Evolutionary conservation across 2,329 filamentous ascomycete genomes (phyloP), one percentile per base, ranked within the genome.

Genomic region (Diaporthe vexans): DNA sequence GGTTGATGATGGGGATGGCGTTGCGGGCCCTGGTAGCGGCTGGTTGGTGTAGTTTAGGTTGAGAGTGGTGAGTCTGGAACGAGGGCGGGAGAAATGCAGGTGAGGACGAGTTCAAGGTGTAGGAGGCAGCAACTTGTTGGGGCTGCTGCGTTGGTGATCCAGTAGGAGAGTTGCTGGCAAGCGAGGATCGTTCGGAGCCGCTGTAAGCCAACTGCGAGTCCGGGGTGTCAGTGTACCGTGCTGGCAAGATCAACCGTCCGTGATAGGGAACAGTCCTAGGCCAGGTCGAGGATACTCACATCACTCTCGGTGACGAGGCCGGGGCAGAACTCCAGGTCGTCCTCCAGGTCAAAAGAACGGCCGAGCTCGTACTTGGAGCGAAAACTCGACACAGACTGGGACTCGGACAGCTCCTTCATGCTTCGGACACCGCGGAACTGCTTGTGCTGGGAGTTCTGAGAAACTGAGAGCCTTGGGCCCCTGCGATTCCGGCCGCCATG

Each of bases 1-100:
- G 97, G 88, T 99, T 97, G 85, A 98, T 94, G 83, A 99, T 99
- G 75, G 96, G 96, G 78, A 98, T 98, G 81, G 97, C 95, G 84
- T 98, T 98, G 84, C 95, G 94, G 74, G 93, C 91, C 79, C 97
- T 94, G 77, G 95, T 94, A 76, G 95, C 94, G 76, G 95, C 90
- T 76, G 95, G 95, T 87, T 98, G 96, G 85, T 98, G 95, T 76
- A 97, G 88, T 87, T 97, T 98, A 79, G 96, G 79, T 88, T 84
- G 91, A 76, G 86, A 84, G 75, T 88, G 91, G 80, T 91, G 93
- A 83, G 86, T 88, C 80, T 94, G 92, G 84, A 90, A 94, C 79
- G 88, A 85, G 46, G 92, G 89, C 71, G 92, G 90, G 72, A 91
- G 87, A 79, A 92, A 93, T 40, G 91, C 88, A 54, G 92, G 91